Evolutionary conservation across 108 stramenopile species (phyloP).

Genomic region (Fragilaria crotonensis): DNA sequence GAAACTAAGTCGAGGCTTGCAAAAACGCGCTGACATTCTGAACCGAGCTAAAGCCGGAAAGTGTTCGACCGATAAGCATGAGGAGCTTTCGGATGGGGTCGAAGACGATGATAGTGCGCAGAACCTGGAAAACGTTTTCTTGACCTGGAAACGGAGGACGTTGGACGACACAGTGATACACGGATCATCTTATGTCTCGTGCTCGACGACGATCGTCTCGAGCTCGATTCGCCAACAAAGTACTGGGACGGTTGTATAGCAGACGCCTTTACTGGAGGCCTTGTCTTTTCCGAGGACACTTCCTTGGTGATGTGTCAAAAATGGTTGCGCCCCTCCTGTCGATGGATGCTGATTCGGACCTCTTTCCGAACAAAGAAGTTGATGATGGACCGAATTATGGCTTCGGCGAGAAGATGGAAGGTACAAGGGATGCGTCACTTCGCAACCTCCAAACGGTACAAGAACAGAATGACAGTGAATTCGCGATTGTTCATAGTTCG

Average conservation of each 20-base stretch:
- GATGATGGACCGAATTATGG: slow-evolving; percentile 11
- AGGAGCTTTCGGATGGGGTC: not conserved
- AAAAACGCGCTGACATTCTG: slow-evolving; percentile 50
- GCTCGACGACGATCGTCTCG: slow-evolving; percentile 41
- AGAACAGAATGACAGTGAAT: slow-evolving; percentile 11
- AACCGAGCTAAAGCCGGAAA: not conserved
- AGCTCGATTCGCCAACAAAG: slow-evolving; percentile 76
- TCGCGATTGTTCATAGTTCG: slow-evolving; percentile 49
- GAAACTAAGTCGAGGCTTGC: slow-evolving; percentile 42
- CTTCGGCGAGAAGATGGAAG: not conserved
- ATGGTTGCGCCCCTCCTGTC: slow-evolving; percentile 64
- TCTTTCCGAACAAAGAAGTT: slow-evolving; percentile 7
- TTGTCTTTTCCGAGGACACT: slow-evolving; percentile 71
- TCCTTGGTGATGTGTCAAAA: slow-evolving; percentile 80
- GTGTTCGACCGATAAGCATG: not conserved
- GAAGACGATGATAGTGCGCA: not conserved
- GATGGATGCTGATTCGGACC: slow-evolving; percentile 21
- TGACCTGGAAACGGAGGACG: not conserved
- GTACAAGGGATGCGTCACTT: slow-evolving; percentile 6
- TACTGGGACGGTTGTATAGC: slow-evolving; percentile 67
- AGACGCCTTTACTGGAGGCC: slow-evolving; percentile 69
- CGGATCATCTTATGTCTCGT: slow-evolving; percentile 7
- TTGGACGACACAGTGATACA: not conserved
- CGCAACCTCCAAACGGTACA: slow-evolving; percentile 47
- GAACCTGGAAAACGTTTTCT: not conserved